Evolutionary conservation across 2,329 filamentous ascomycete genomes (phyloP), one percentile per base, ranked within the genome.

Genomic region (Calonectria honghensis): DNA sequence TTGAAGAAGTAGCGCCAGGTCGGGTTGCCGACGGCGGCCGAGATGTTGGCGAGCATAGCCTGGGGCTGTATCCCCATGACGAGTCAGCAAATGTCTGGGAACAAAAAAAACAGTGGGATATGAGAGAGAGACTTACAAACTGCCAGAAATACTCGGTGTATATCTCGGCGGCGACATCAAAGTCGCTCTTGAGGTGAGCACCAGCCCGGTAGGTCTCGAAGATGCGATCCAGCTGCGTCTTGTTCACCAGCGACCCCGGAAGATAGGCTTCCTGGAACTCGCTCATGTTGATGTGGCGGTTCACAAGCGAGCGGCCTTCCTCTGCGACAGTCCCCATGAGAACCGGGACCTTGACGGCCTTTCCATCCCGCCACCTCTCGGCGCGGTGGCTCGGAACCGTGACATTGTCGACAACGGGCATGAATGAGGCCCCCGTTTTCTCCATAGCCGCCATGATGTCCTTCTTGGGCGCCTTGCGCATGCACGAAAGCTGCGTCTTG

Each of bases 1-100:
- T 82, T 83, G 76, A 80, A 81, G 74, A 75, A 76, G 70, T 78
- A 81, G 16, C 79, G 76, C 82, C 82, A 83, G 1, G 78, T 79
- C 18, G 81, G 75, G 27, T 72, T 78, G 4, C 68, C 52, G 4
- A 75, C 35, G 0, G 77, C 68, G 1, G 80, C 61, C 1, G 81
- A 79, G 3, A 76, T 54, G n/a, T 77, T 75, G 54, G 81, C 78
- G 0, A 81, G 71, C 2, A 79, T 79, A 2, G 63, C 73, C 16
- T 82, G 78, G 6, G 81, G 81, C 80, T 82, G 50, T 51, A 16
- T 16, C 6, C 6, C 14, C 32, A 35, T 10, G 32, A 35, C n/a
- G 5, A 20, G 73, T 79, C 37, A 77, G 67, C 32, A 39, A 39
- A 37, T 11, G 10, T 35, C 11, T 35, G 32, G 32, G 32, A 10